phyloP scores from a whole-genome alignment of 768 basidiomycete species.

The Ephemerocybe angulata region DNA sequence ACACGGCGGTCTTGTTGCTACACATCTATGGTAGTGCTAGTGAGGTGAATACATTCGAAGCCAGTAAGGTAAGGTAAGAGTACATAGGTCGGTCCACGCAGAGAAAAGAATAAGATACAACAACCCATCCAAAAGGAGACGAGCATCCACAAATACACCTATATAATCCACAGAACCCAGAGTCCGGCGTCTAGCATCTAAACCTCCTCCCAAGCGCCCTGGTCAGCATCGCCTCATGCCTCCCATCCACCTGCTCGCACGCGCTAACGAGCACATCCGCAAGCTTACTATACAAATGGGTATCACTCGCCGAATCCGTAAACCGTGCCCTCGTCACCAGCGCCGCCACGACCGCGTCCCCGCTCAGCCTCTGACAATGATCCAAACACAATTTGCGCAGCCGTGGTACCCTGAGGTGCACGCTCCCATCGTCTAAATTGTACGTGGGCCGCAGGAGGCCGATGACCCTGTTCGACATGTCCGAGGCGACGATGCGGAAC shows the following conservation, averaged over 20 bases:
- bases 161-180: not conserved
- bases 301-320: conserved; percentile 26
- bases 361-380: conserved; percentile 62
- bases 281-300: conserved; percentile 19
- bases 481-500: conserved; percentile 74
- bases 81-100: too few species aligned
- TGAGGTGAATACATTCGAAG: too few species aligned
- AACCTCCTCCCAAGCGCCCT: conserved; percentile 3
- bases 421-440: conserved; percentile 4
- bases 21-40: too few species aligned
- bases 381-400: conserved; percentile 50
- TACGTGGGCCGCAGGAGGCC: conserved; percentile 47
- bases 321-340: conserved; percentile 45
- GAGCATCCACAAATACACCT: not conserved
- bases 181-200: not conserved
- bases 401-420: conserved; percentile 50
- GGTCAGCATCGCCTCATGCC: conserved; percentile 14
- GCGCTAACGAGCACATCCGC: conserved; percentile 35
- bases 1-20: too few species aligned
- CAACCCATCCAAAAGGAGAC: too few species aligned
- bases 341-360: conserved; percentile 52
- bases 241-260: conserved; percentile 29
- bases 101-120: too few species aligned
- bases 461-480: conserved; percentile 76
- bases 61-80: too few species aligned